A percentile compares a stretch with the other conserved stretches of the same genome.
phyloP scores from a whole-genome alignment of 495 filamentous ascomycete genomes.

The Hypoxylon lenormandii region DNA sequence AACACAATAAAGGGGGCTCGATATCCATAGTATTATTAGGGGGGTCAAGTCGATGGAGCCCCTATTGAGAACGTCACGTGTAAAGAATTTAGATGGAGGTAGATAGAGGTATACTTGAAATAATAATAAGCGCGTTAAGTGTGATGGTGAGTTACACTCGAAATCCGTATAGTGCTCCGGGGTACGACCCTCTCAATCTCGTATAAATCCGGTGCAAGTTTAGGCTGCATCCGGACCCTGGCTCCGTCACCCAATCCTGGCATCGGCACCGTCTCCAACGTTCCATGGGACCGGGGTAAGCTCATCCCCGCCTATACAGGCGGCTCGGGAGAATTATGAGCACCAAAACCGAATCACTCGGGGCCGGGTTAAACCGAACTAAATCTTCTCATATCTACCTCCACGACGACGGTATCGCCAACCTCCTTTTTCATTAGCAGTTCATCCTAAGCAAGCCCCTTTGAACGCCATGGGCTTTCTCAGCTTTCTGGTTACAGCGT shows the following conservation, averaged over 20 bases:
- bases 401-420: background rate
- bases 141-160: background rate
- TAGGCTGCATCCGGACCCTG: conserved; percentile 33
- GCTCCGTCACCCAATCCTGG: conserved; percentile 19
- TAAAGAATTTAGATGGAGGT: too few relatives aligned
- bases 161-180: background rate
- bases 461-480: conserved; percentile 33
- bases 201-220: conserved; percentile 19
- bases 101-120: too few relatives aligned
- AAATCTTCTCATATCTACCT: conserved; percentile 4
- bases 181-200: conserved; percentile 11
- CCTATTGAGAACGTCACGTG: too few relatives aligned
- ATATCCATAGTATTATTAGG: too few relatives aligned
- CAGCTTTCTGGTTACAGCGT: conserved; percentile 10
- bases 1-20: too few relatives aligned
- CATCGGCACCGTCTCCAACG: conserved; percentile 12
- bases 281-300: background rate
- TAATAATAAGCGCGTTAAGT: too few relatives aligned
- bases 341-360: conserved; percentile 4
- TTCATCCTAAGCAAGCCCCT: background rate
- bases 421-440: background rate
- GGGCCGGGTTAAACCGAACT: conserved; percentile 20
- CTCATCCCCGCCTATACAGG: conserved; percentile 9
- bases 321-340: conserved; percentile 16
- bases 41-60: too few relatives aligned